Evolutionary conservation across 176 grass and related monocot genomes (phyloP).

Genomic region (Elymus sibiricus): DNA sequence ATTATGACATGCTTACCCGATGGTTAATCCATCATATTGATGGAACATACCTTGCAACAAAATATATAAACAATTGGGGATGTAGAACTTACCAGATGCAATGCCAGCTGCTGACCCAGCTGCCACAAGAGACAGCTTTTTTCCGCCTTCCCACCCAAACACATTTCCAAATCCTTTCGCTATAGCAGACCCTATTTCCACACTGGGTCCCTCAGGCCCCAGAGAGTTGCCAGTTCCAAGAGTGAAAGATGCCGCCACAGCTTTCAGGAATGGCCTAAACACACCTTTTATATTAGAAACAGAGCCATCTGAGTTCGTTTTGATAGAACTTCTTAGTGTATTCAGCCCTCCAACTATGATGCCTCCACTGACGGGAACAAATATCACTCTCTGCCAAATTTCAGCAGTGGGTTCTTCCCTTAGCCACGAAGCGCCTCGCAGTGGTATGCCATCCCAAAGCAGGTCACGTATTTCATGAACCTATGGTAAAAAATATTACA

Average conservation of each 20-base stretch:
- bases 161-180: slow-evolving; percentile 83
- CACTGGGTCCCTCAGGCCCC: slow-evolving; percentile 92
- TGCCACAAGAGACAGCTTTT: slow-evolving; percentile 76
- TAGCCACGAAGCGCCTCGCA: slow-evolving; percentile 71
- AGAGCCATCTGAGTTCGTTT: slow-evolving; percentile 26
- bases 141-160: slow-evolving; percentile 63
- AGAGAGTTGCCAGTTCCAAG: slow-evolving; percentile 94
- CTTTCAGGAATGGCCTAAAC: slow-evolving; percentile 70
- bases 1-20: not conserved
- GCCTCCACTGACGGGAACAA: slow-evolving; percentile 70
- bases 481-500: slow-evolving; percentile 31
- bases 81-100: slow-evolving; percentile 60
- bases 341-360: slow-evolving; percentile 78
- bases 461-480: slow-evolving; percentile 86
- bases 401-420: slow-evolving; percentile 67
- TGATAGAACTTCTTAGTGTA: slow-evolving; percentile 45
- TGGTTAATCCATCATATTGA: not conserved
- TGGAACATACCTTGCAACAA: not conserved
- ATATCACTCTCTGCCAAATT: slow-evolving; percentile 77
- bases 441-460: slow-evolving; percentile 78
- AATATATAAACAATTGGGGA: not conserved
- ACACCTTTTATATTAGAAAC: slow-evolving; percentile 40
- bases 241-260: slow-evolving; percentile 75
- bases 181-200: slow-evolving; percentile 88
- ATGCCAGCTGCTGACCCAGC: slow-evolving; percentile 96